Evolutionary conservation across 371 early-diverging fungal species (phyloP), one percentile per base, ranked within the genome.

Genomic region (Coemansia sp.): DNA sequence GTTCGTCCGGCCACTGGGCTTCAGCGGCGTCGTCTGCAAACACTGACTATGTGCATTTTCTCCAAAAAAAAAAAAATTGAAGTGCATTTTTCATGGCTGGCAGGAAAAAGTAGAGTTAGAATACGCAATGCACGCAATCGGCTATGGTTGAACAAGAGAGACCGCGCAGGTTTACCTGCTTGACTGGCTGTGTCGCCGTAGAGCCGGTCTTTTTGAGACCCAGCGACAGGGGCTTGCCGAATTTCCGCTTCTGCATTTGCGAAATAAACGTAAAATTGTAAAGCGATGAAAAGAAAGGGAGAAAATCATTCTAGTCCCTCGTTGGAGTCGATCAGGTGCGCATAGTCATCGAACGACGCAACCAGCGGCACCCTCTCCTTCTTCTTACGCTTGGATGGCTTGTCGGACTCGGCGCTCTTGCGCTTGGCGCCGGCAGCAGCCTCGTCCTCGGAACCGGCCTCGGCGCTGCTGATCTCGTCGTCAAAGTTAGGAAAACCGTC

Each of bases 331-430:
- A 86, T 78, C 40, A 86, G 75, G 60, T 81, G 77, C 1, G 87
- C 88, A 74, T 90, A 90, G 57, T 90, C 90, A 62, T 90, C 89
- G 67, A 82, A 84, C 26, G 87, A 84, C 16, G 86, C 90, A 69
- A 90, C 86, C 42, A 86, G 83, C 35, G 90, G 90, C 67, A 89
- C 63, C 49, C 75, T 82, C 56, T 78, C 81, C 62, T 81, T 63
- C 80, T 85, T 85, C 77, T 81, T 81, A 59, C 82, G 81, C 77
- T 86, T 86, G 38, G 68, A 57, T 34, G 55, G 16, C 26, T 53
- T 79, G 70, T 80, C 56, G 65, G 63, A 52, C 38, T 59, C 53
- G 55, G 26, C 34, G 49, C 59, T 43, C 70, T 70, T 75, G 56
- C 70, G 66, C 55, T 77, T 79, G 48, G 56, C 5, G 30, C 65